A percentile compares a stretch with the other conserved stretches of the same genome.
Evolutionary conservation across 176 grass and related monocot genomes (phyloP).

Genomic region (Bolboschoenus planiculmis): DNA sequence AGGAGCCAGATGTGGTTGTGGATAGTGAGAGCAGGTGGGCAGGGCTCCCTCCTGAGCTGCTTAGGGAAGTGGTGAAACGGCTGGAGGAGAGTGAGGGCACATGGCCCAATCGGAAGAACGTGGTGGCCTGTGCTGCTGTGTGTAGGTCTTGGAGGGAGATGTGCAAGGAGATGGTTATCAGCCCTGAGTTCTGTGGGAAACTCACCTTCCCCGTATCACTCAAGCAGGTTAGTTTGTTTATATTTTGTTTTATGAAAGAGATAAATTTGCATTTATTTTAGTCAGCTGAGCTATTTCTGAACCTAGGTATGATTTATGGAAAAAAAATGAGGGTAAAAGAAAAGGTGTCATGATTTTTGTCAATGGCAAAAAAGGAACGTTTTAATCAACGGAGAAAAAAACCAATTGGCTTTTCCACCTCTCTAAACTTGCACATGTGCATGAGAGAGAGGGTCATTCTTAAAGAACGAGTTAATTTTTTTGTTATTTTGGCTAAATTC

Average conservation of each 20-base stretch:
- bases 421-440: not conserved
- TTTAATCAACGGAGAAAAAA: not conserved
- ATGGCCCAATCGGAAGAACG: slow-evolving; percentile 83
- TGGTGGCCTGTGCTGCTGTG: slow-evolving; percentile 68
- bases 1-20: slow-evolving; percentile 26
- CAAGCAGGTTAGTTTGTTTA: slow-evolving; percentile 56
- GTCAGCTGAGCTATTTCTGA: not conserved
- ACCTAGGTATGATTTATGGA: not conserved
- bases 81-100: slow-evolving; percentile 62
- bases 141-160: slow-evolving; percentile 72
- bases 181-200: slow-evolving; percentile 68
- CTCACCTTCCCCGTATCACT: slow-evolving; percentile 87
- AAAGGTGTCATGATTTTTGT: not conserved
- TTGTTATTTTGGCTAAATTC: not conserved
- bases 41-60: slow-evolving; percentile 62
- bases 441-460: not conserved
- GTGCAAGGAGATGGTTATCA: slow-evolving; percentile 80
- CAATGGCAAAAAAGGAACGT: not conserved
- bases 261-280: not conserved
- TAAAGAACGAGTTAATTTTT: not conserved
- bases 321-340: slow-evolving; percentile 2
- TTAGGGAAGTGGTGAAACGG: slow-evolving; percentile 65
- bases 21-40: slow-evolving; percentile 36
- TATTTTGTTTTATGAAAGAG: not conserved
- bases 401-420: not conserved